A percentile compares a stretch with the other conserved stretches of the same genome.
Conservation (phyloP, 805 yeast species). For the Saturnispora halmiae region DNA sequence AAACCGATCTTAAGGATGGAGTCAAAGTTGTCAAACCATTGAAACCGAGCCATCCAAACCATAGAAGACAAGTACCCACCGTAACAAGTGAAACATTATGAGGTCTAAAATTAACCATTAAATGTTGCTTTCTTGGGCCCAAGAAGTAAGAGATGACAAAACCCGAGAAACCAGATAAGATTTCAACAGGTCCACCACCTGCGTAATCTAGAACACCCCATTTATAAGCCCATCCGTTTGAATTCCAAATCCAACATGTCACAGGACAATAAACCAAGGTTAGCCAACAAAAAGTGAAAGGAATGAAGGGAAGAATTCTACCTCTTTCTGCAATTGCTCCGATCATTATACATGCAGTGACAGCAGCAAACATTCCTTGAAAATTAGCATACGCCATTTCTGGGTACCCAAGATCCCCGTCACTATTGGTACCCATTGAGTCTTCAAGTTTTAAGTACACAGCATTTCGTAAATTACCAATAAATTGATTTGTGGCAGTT, state of each 20-base stretch:
- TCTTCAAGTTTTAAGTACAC: constrained; percentile 70
- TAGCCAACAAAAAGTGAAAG: constrained; percentile 79
- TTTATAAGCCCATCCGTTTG: constrained; percentile 85
- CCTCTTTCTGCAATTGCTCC: constrained; percentile 96
- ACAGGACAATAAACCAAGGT: constrained; percentile 90
- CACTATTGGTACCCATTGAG: constrained; percentile 4
- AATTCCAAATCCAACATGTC: constrained; percentile 93
- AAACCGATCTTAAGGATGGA: constrained; percentile 75
- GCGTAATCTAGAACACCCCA: constrained; percentile 96
- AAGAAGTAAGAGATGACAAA: constrained; percentile 74
- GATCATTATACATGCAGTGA: constrained; percentile 84
- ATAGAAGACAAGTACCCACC: constrained; percentile 75
- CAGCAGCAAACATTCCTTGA: constrained; percentile 86
- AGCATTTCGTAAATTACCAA: constrained; percentile 77
- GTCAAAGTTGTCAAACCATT: constrained; percentile 83
- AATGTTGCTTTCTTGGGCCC: constrained; percentile 68
- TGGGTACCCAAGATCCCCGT: constrained; percentile 35
- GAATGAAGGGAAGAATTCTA: constrained; percentile 71
- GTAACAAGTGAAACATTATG: constrained; percentile 90
- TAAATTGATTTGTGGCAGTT: constrained; percentile 74
- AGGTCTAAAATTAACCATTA: constrained; percentile 83
- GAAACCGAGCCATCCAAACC: constrained; percentile 96
- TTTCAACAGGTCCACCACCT: constrained; percentile 97
- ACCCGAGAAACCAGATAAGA: constrained; percentile 84
- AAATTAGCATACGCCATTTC: constrained; percentile 77